phyloP scores from a whole-genome alignment of 179 eudicot genomes.

The Drosera spatulata region DNA sequence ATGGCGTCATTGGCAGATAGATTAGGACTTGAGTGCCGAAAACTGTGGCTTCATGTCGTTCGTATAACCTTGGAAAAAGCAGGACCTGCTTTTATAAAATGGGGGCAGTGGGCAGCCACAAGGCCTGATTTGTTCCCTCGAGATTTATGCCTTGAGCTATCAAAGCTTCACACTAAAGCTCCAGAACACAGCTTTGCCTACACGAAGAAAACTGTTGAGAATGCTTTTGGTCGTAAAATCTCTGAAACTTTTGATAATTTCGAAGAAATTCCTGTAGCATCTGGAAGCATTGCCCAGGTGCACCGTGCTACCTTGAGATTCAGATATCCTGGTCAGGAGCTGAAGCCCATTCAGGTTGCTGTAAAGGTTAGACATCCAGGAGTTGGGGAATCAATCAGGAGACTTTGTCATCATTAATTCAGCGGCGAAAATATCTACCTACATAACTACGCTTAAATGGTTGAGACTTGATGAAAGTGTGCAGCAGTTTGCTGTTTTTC shows the following conservation, averaged over 20 bases:
- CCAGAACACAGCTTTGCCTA: constrained; percentile 87
- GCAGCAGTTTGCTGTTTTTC: constrained; percentile 92
- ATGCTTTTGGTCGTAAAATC: constrained; percentile 60
- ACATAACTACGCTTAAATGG: constrained; percentile 84
- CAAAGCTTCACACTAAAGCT: constrained; percentile 87
- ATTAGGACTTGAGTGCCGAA: constrained; percentile 58
- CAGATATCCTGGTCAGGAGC: constrained; percentile 51
- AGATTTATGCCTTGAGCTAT: constrained; percentile 69
- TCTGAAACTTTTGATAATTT: constrained; percentile 38
- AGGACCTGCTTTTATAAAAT: constrained; percentile 98
- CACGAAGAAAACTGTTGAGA: constrained; percentile 76
- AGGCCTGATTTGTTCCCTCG: constrained; percentile 88
- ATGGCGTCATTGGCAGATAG: constrained; percentile 87
- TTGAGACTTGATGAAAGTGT: constrained; percentile 94
- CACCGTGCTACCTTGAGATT: constrained; percentile 75
- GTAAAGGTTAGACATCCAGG: constrained; percentile 21
- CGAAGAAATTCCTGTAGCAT: constrained; percentile 87
- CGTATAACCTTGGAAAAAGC: constrained; percentile 79
- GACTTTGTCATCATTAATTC: constrained; percentile 88
- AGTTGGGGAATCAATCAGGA: constrained; percentile 79
- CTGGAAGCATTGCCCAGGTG: constrained; percentile 97
- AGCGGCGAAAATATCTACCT: constrained; percentile 61
- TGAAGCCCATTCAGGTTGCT: constrained; percentile 79
- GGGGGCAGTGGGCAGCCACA: constrained; percentile 99
- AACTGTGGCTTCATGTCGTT: constrained; percentile 66